A percentile compares a stretch with the other conserved stretches of the same genome.
phyloP scores from a whole-genome alignment of 2,329 filamentous ascomycete species.

The Neonectria punicea region DNA sequence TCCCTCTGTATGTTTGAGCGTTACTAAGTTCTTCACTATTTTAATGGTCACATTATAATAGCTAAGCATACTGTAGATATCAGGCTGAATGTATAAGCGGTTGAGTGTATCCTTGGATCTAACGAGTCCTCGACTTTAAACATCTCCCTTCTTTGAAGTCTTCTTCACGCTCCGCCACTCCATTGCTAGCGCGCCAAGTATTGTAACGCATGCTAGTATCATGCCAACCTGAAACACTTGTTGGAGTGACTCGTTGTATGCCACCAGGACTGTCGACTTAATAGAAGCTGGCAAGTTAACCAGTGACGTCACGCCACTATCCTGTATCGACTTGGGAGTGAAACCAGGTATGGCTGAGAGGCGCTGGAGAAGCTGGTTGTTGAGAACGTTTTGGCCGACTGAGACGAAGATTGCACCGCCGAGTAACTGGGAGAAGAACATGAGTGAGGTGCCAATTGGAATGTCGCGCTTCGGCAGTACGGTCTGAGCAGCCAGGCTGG shows the following conservation, averaged over 20 bases:
- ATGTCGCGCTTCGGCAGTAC: constrained; percentile 56
- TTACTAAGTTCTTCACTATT: too few species aligned
- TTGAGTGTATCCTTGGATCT: too few species aligned
- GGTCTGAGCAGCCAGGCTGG: constrained; percentile 52
- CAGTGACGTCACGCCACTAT: constrained; percentile 25
- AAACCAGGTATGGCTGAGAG: constrained; percentile 19
- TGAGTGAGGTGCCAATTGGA: constrained; percentile 56
- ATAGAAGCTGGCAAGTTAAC: constrained; percentile 15
- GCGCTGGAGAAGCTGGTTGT: constrained; percentile 51
- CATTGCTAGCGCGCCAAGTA: constrained; percentile 62
- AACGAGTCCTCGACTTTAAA: too few species aligned
- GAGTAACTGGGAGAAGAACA: constrained; percentile 58
- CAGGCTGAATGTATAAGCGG: too few species aligned
- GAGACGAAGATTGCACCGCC: constrained; percentile 62
- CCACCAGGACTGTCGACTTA: constrained; percentile 38
- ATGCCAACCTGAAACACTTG: constrained; percentile 65
- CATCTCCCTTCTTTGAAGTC: neutral
- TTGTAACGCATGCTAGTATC: constrained; percentile 58
- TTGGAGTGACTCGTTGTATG: constrained; percentile 67
- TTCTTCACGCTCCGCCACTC: constrained; percentile 60
- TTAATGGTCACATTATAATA: too few species aligned
- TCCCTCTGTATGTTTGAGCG: too few species aligned
- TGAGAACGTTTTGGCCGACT: constrained; percentile 63
- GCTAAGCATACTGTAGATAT: too few species aligned
- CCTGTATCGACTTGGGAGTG: constrained; percentile 4